phyloP scores from a whole-genome alignment of 257 asterid species.

The Capsicum rhomboideum region DNA sequence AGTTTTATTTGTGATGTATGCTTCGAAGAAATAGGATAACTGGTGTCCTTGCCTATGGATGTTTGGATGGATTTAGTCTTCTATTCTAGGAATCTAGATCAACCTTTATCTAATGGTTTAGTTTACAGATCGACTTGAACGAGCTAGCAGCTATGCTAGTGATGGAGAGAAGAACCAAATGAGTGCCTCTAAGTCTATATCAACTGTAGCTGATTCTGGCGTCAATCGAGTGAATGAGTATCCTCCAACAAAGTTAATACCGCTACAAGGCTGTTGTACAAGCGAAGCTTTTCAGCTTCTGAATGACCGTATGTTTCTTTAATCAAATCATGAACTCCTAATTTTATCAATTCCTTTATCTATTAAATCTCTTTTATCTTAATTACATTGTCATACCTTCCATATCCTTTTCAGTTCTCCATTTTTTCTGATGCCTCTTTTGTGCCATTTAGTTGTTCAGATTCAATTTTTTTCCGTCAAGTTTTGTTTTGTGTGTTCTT shows the following conservation, averaged over 20 bases:
- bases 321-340: constrained; percentile 2
- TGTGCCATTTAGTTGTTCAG: neutral
- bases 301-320: constrained; percentile 51
- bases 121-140: constrained; percentile 63
- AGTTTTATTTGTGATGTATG: neutral
- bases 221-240: constrained; percentile 33
- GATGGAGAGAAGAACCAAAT: constrained; percentile 65
- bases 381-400: neutral
- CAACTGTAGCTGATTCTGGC: constrained; percentile 46
- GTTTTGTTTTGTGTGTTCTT: neutral
- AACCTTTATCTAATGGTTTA: constrained; percentile 2
- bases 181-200: constrained; percentile 33
- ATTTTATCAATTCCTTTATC: neutral
- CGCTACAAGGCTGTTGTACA: constrained; percentile 58
- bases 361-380: neutral
- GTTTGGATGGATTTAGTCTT: neutral
- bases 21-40: neutral
- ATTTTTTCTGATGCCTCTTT: neutral
- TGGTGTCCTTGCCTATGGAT: neutral
- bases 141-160: constrained; percentile 45
- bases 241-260: constrained; percentile 39
- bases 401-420: neutral
- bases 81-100: neutral
- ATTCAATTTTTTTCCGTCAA: neutral
- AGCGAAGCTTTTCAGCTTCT: constrained; percentile 69